phyloP scores from a whole-genome alignment of 768 basidiomycete species.

The Tricholoma sp. region DNA sequence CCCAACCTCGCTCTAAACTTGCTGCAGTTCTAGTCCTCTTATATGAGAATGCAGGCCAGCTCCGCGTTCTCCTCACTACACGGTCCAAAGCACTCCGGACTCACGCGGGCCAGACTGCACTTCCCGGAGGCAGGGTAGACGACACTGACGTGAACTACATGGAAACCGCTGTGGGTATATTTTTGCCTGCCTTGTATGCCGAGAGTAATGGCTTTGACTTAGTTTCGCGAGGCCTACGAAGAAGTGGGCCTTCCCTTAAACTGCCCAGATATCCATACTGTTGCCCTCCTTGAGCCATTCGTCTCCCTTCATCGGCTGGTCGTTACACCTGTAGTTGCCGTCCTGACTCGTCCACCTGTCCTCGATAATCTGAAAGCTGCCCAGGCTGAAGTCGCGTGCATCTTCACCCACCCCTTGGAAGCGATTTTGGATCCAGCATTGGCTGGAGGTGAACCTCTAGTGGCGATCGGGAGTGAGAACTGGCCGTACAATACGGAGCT shows the following conservation, averaged over 20 bases:
- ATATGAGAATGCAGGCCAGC: slow-evolving; percentile 60
- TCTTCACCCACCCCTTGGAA: slow-evolving; percentile 77
- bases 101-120: slow-evolving; percentile 77
- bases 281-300: slow-evolving; percentile 62
- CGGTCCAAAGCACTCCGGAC: slow-evolving; percentile 70
- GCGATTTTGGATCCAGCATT: slow-evolving; percentile 62
- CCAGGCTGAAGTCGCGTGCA: slow-evolving; percentile 66
- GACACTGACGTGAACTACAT: slow-evolving; percentile 55
- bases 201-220: background rate
- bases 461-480: slow-evolving; percentile 53
- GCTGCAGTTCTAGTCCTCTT: slow-evolving; percentile 79
- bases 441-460: slow-evolving; percentile 43
- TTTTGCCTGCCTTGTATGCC: background rate
- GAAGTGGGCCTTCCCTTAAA: slow-evolving; percentile 69
- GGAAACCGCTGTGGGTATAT: slow-evolving; percentile 59
- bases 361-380: slow-evolving; percentile 50
- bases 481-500: slow-evolving; percentile 77
- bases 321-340: slow-evolving; percentile 75
- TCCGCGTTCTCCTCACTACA: slow-evolving; percentile 82
- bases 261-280: slow-evolving; percentile 50
- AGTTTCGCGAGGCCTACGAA: slow-evolving; percentile 84
- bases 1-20: slow-evolving; percentile 36
- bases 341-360: slow-evolving; percentile 51
- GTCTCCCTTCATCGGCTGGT: slow-evolving; percentile 62
- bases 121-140: slow-evolving; percentile 81